A percentile compares a stretch with the other conserved stretches of the same genome.
Conservation (phyloP, 2,329 filamentous ascomycete genomes). For the Trichoderma lentiforme region DNA sequence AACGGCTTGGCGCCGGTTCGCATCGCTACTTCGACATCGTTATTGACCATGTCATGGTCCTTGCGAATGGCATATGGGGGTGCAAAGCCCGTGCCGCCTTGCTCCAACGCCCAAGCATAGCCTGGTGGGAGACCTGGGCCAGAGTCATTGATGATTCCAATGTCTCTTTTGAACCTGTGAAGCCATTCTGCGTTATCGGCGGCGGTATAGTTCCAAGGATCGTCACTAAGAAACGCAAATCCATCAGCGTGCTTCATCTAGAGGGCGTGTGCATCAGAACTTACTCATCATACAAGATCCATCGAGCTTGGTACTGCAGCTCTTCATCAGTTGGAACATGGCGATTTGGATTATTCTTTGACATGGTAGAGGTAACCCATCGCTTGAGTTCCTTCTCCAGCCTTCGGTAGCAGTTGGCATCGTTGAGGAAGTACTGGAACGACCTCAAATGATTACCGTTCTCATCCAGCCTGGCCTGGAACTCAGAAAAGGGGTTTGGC, state of each 20-base stretch:
- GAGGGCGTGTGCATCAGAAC: constrained; percentile 25
- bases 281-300: constrained; percentile 61
- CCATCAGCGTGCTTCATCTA: neutral
- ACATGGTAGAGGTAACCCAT: constrained; percentile 53
- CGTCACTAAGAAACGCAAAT: constrained; percentile 33
- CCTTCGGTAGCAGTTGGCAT: constrained; percentile 58
- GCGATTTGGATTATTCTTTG: constrained; percentile 56
- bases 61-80: constrained; percentile 53
- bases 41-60: constrained; percentile 34
- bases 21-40: constrained; percentile 33
- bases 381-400: constrained; percentile 52
- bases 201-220: constrained; percentile 20
- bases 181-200: constrained; percentile 57
- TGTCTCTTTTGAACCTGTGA: constrained; percentile 58
- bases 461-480: neutral
- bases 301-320: constrained; percentile 61
- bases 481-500: constrained; percentile 7
- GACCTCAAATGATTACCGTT: constrained; percentile 19
- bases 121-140: constrained; percentile 49
- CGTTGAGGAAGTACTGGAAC: constrained; percentile 50
- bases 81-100: constrained; percentile 53
- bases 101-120: constrained; percentile 44
- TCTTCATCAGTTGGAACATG: constrained; percentile 61
- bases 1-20: constrained; percentile 40
- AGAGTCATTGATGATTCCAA: constrained; percentile 47